A percentile compares a stretch with the other conserved stretches of the same genome.
phyloP scores from a whole-genome alignment of 2,329 filamentous ascomycete species.

The Aplosporella prunicola region DNA sequence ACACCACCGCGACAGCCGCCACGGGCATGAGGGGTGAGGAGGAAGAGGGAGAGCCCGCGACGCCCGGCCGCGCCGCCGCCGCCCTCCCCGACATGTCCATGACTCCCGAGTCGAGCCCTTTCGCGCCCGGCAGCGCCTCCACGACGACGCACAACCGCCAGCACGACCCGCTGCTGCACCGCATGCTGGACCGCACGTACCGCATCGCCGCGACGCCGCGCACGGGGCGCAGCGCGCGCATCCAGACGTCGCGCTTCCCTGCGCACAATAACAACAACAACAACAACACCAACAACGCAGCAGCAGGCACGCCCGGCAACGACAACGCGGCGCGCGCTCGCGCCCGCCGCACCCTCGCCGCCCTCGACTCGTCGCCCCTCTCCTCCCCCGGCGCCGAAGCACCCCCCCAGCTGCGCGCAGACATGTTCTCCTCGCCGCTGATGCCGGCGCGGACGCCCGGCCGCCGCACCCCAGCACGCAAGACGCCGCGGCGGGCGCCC shows the following conservation, averaged over 20 bases:
- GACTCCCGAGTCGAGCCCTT: constrained; percentile 41
- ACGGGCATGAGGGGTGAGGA: too few species aligned
- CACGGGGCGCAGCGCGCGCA: constrained; percentile 38
- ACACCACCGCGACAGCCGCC: constrained; percentile 15
- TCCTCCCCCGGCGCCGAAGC: constrained; percentile 61
- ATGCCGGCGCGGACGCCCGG: constrained; percentile 44
- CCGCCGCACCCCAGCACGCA: constrained; percentile 1
- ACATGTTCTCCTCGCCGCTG: constrained; percentile 72
- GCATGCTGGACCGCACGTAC: constrained; percentile 91
- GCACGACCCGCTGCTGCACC: constrained; percentile 71
- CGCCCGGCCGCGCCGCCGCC: constrained; percentile 23
- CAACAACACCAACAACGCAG: neutral
- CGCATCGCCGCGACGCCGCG: constrained; percentile 87
- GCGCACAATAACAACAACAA: too few species aligned
- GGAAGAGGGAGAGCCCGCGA: constrained; percentile 23
- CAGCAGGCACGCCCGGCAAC: constrained; percentile 78
- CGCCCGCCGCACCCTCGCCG: constrained; percentile 1
- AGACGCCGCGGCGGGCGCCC: constrained; percentile 46
- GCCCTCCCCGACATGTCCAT: constrained; percentile 34
- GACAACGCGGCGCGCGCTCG: constrained; percentile 21
- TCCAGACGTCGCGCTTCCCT: too few species aligned
- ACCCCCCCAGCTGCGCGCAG: constrained; percentile 73
- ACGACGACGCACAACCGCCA: constrained; percentile 32
- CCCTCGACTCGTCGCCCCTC: constrained; percentile 36
- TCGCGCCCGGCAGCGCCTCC: constrained; percentile 32